A percentile compares a stretch with the other conserved stretches of the same genome.
These are phyloP conservation scores for Selenicereus undatus DNA, from an alignment of 148 eudicot species.

Conservation along the genomic window DNA sequence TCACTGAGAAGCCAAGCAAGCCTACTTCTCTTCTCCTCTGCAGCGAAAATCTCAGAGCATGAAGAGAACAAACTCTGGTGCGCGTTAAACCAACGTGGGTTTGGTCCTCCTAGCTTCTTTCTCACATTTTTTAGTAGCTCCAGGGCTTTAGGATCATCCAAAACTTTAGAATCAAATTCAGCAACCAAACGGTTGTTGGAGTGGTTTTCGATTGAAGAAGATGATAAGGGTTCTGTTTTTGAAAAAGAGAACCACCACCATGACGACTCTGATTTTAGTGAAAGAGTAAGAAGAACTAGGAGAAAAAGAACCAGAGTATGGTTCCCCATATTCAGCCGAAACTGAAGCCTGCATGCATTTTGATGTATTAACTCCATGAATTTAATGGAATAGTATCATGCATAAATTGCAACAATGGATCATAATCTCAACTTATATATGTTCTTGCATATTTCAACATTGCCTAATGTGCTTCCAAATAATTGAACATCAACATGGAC, in stretches of 20 bases:
- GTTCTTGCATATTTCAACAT: not conserved
- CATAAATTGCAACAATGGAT: not conserved
- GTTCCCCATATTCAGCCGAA: not conserved
- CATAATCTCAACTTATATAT: constrained; percentile 2
- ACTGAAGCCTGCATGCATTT: constrained; percentile 16
- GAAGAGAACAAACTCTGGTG: constrained; percentile 51
- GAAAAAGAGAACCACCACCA: too few species aligned
- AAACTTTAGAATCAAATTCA: constrained; percentile 46
- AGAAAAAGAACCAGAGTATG: too few species aligned
- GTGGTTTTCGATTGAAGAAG: too few species aligned
- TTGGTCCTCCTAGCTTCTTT: constrained; percentile 34
- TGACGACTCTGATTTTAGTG: too few species aligned
- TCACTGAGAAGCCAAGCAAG: constrained; percentile 82
- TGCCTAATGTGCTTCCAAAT: not conserved
- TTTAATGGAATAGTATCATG: not conserved
- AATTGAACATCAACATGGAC: not conserved
- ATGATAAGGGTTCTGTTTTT: too few species aligned
- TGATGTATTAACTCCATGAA: not conserved
- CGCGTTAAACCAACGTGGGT: constrained; percentile 66
- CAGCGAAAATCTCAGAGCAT: constrained; percentile 64
- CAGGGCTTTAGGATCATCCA: constrained; percentile 42
- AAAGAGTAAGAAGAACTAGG: too few species aligned
- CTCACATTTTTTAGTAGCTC: constrained; percentile 46
- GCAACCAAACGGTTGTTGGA: constrained; percentile 18
- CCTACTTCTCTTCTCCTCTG: constrained; percentile 52